A percentile compares a stretch with the other conserved stretches of the same genome.
Conservation (phyloP, 768 basidiomycete species). For the Boletus rufocinnamomeus region DNA sequence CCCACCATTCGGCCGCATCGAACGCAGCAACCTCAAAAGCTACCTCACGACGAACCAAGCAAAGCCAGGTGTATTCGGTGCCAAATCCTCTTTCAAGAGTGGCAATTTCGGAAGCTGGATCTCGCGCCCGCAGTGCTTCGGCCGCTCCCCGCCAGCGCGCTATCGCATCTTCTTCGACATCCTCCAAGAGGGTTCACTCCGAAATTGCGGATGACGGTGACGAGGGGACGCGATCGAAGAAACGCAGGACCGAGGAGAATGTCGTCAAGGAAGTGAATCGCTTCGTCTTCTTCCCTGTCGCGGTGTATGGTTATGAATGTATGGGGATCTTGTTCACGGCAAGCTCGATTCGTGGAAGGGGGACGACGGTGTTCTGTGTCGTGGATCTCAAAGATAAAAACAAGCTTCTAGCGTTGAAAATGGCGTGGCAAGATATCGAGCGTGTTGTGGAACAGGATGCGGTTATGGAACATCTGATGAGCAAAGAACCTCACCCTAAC, state of each 20-base stretch:
- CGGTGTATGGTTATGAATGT: too few relatives aligned
- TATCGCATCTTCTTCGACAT: neutral
- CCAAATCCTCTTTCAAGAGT: neutral
- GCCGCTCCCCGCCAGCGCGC: neutral
- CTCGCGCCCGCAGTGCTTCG: too few relatives aligned
- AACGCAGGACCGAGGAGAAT: too few relatives aligned
- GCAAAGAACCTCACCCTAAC: neutral
- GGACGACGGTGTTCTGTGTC: too few relatives aligned
- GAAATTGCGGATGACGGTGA: too few relatives aligned
- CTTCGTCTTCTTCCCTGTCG: too few relatives aligned
- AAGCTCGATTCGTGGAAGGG: too few relatives aligned
- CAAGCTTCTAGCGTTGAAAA: neutral
- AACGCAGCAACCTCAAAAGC: neutral
- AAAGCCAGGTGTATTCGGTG: neutral
- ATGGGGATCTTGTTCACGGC: too few relatives aligned
- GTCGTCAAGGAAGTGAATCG: too few relatives aligned
- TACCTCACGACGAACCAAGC: neutral
- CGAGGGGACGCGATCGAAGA: too few relatives aligned
- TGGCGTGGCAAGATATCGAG: slow-evolving; percentile 12
- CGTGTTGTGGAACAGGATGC: neutral
- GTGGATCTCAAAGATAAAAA: too few relatives aligned
- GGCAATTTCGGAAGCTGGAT: neutral
- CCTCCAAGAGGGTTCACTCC: too few relatives aligned
- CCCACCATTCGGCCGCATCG: neutral
- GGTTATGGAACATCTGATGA: neutral